These are phyloP conservation scores for Pestalotiopsis sp. DNA, from an alignment of 2,329 filamentous ascomycete species.

Conservation along the genomic window DNA sequence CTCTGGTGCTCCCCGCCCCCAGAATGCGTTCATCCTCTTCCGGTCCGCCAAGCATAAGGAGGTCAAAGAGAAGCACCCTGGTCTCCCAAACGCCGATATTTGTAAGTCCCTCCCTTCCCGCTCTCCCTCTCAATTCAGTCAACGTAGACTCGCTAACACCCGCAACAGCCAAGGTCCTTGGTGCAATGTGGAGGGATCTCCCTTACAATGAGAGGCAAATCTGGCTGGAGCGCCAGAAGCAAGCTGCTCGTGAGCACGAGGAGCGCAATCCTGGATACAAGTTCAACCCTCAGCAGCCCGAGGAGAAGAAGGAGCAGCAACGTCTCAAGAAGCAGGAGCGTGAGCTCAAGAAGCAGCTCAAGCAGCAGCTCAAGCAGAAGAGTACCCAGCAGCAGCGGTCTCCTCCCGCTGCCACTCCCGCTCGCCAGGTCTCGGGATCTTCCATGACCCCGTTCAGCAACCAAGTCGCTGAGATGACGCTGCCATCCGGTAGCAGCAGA, in stretches of 20 bases:
- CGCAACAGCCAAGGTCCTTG: constrained; percentile 6
- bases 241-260: background rate
- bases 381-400: background rate
- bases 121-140: background rate
- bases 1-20: constrained; percentile 5
- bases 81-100: background rate
- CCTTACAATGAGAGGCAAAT: background rate
- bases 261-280: background rate
- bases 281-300: background rate
- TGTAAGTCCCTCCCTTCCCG: background rate
- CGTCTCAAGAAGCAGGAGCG: background rate
- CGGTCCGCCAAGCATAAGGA: background rate
- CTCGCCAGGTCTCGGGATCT: background rate
- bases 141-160: background rate
- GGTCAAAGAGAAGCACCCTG: background rate
- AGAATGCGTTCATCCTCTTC: constrained; percentile 10
- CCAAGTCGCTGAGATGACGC: too few species aligned
- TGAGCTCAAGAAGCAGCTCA: constrained; percentile 1
- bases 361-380: background rate
- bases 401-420: background rate
- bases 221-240: constrained; percentile 1
- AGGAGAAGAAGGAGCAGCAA: background rate
- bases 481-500: too few species aligned
- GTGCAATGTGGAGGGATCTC: constrained; percentile 1
- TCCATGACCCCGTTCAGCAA: too few species aligned